Percentiles rank a stretch among this genome's conserved stretches.
Evolutionary conservation across 192 early-diverging fungal species (phyloP).

Genomic region (Coemansia sp.): DNA sequence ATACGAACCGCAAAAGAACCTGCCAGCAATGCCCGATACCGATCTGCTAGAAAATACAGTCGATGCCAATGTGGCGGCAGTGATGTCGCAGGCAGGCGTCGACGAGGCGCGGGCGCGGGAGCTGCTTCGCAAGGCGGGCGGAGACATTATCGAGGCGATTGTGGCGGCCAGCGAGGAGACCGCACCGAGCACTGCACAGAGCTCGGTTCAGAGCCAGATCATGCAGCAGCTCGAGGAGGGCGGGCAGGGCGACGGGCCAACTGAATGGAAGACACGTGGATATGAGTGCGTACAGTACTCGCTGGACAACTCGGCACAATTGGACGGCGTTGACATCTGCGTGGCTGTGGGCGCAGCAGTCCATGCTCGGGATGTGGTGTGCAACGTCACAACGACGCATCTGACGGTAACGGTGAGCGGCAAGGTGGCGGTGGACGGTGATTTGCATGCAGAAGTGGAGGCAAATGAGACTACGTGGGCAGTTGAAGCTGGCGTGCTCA

Average conservation of each 20-base stretch:
- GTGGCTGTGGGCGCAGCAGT: conserved; percentile 21
- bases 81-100: conserved; percentile 61
- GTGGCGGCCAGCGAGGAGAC: conserved; percentile 27
- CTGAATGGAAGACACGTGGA: conserved; percentile 36
- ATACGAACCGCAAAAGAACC: conserved; percentile 41
- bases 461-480: conserved; percentile 36
- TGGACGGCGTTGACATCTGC: conserved; percentile 41
- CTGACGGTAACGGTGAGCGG: conserved; percentile 18
- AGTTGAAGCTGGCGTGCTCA: conserved; percentile 26
- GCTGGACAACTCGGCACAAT: conserved; percentile 21
- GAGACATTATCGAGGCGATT: conserved; percentile 65
- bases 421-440: conserved; percentile 29
- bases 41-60: conserved; percentile 17
- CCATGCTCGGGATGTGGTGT: conserved; percentile 20
- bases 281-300: conserved; percentile 42
- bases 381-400: conserved; percentile 24
- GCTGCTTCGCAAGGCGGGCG: conserved; percentile 55
- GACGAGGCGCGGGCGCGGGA: conserved; percentile 56
- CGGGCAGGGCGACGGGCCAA: conserved; percentile 8
- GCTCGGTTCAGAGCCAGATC: conserved; percentile 32
- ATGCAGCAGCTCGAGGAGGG: conserved; percentile 30
- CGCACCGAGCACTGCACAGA: neutral
- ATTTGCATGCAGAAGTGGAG: conserved; percentile 25
- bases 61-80: conserved; percentile 55
- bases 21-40: conserved; percentile 37